These are phyloP conservation scores for Ganoderma lingzhi DNA, from an alignment of 1,284 basidiomycete genomes.

Conservation along the genomic window DNA sequence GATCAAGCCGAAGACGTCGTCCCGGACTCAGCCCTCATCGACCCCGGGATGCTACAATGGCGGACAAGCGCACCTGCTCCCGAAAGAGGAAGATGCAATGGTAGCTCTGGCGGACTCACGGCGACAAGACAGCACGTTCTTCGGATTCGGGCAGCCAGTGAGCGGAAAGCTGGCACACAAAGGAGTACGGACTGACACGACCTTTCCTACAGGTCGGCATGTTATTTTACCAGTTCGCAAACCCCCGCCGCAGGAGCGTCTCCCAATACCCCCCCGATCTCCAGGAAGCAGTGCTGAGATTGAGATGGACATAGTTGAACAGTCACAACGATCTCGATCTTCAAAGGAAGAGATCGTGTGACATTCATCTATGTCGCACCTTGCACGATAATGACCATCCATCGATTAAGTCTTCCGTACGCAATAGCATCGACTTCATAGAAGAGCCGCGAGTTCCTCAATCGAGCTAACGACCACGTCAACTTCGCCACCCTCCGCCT, in stretches of 20 bases:
- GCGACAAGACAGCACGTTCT: background rate
- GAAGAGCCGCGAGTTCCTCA: conserved; percentile 35
- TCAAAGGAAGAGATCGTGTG: background rate
- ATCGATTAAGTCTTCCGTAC: too few relatives aligned
- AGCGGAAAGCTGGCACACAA: background rate
- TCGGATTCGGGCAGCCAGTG: background rate
- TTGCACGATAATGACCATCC: background rate
- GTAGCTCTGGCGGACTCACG: background rate
- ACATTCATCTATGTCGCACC: background rate
- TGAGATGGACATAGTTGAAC: background rate
- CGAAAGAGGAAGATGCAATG: too few relatives aligned
- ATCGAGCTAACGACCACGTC: conserved; percentile 40
- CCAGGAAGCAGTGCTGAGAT: background rate
- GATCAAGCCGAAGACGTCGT: background rate
- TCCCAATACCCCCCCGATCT: background rate
- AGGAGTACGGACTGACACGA: background rate
- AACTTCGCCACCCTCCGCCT: conserved; percentile 41
- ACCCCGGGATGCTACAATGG: conserved; percentile 3
- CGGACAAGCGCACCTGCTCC: background rate
- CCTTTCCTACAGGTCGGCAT: background rate
- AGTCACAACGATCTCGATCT: background rate
- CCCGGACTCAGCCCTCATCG: conserved; percentile 7
- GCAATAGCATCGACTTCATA: conserved; percentile 1
- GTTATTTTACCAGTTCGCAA: background rate
- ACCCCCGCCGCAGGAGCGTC: background rate